These are phyloP conservation scores for Fistulifera pelliculosa DNA, from an alignment of 108 stramenopile genomes.

Conservation along the genomic window DNA sequence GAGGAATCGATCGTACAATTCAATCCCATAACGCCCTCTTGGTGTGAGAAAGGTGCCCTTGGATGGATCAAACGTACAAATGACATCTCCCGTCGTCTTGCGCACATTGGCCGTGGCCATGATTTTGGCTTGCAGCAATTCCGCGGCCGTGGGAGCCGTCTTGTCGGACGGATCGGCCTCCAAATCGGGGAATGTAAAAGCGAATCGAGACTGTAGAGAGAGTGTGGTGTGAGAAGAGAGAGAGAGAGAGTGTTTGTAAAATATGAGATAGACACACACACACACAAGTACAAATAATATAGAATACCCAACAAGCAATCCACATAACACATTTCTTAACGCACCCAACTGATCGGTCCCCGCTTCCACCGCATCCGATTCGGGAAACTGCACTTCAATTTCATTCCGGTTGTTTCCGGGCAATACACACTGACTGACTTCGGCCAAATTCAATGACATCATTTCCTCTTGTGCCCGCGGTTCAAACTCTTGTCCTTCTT, in stretches of 20 bases:
- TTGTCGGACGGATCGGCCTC: constrained; percentile 76
- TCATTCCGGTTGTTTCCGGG: constrained; percentile 87
- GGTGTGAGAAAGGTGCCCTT: constrained; percentile 96
- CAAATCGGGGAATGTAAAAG: constrained; percentile 84
- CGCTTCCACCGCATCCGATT: constrained; percentile 79
- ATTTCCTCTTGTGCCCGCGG: constrained; percentile 78
- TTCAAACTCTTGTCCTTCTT: constrained; percentile 85
- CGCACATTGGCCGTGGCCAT: constrained; percentile 81
- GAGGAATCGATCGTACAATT: constrained; percentile 88
- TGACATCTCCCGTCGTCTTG: constrained; percentile 84
- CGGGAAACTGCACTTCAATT: constrained; percentile 87
- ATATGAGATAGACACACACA: not conserved
- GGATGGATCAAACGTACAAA: constrained; percentile 67
- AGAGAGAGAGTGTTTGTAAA: not conserved
- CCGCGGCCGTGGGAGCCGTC: constrained; percentile 60
- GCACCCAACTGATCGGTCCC: constrained; percentile 72
- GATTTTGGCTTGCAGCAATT: constrained; percentile 66
- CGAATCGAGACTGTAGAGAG: constrained; percentile 66
- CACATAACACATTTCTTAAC: too few species aligned
- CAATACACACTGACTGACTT: constrained; percentile 83
- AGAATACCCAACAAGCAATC: too few species aligned
- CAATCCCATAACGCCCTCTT: constrained; percentile 91
- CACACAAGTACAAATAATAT: not conserved
- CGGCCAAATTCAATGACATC: constrained; percentile 68
- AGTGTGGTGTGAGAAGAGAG: not conserved